Evolutionary conservation across 192 early-diverging fungal genomes (phyloP).

Genomic region (Dispira simplex): DNA sequence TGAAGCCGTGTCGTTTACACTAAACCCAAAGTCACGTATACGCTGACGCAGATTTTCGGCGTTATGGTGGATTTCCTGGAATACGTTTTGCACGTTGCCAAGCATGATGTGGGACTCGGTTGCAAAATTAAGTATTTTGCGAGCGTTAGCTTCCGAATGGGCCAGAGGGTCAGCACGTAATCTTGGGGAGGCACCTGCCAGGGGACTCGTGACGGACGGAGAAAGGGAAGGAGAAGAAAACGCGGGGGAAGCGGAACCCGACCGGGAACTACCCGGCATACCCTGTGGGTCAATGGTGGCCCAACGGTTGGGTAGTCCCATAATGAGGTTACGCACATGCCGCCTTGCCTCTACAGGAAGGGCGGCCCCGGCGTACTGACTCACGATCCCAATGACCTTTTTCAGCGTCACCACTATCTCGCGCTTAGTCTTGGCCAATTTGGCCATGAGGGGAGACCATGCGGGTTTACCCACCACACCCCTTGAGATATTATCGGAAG

Average conservation of each 20-base stretch:
- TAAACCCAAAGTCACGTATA: not conserved
- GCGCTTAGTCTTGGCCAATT: slow-evolving; percentile 41
- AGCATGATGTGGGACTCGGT: slow-evolving; percentile 28
- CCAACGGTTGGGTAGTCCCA: slow-evolving; percentile 66
- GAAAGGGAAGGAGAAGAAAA: slow-evolving; percentile 9
- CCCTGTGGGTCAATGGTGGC: slow-evolving; percentile 15
- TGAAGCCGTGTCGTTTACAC: not conserved
- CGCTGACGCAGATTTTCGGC: slow-evolving; percentile 21
- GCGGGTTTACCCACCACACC: slow-evolving; percentile 14
- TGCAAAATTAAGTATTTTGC: slow-evolving; percentile 23
- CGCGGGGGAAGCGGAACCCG: slow-evolving; percentile 14
- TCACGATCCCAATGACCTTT: slow-evolving; percentile 75
- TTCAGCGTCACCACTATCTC: slow-evolving; percentile 75
- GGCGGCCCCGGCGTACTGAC: slow-evolving; percentile 67
- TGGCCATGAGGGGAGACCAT: not conserved
- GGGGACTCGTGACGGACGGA: no score
- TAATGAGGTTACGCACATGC: slow-evolving; percentile 69
- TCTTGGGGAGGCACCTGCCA: not conserved
- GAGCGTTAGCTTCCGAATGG: slow-evolving; percentile 20
- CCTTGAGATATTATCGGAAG: slow-evolving; percentile 14
- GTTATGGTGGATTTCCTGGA: slow-evolving; percentile 16
- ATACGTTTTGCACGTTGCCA: slow-evolving; percentile 19
- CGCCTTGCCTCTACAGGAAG: slow-evolving; percentile 68
- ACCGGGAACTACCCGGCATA: slow-evolving; percentile 13
- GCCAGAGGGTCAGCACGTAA: slow-evolving; percentile 11